Evolutionary conservation across 2,329 filamentous ascomycete species (phyloP).

Genomic region (Emmonsia crescens): DNA sequence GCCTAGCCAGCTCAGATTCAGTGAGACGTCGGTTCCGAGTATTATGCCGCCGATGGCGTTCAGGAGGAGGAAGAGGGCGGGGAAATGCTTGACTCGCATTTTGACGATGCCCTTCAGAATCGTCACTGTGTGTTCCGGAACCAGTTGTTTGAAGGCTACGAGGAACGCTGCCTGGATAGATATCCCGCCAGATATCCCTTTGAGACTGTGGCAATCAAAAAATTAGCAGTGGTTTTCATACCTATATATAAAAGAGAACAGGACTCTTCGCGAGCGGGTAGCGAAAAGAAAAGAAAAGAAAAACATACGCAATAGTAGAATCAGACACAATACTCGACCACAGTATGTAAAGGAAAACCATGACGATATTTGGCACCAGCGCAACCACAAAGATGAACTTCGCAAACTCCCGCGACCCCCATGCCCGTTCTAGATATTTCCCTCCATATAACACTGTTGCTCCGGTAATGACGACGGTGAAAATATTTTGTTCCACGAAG

Average conservation of each 20-base stretch:
- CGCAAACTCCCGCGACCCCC: conserved; percentile 82
- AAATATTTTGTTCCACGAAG: conserved; percentile 85
- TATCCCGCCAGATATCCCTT: conserved; percentile 77
- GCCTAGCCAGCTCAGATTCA: conserved; percentile 69
- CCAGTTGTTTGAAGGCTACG: conserved; percentile 92
- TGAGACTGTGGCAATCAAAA: conserved; percentile 52
- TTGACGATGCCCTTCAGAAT: conserved; percentile 82
- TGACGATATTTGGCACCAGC: conserved; percentile 68
- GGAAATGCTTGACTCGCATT: conserved; percentile 75
- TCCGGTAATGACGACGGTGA: conserved; percentile 67
- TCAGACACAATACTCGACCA: conserved; percentile 54
- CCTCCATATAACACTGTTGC: conserved; percentile 83
- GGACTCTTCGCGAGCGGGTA: too few species aligned
- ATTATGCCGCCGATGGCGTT: conserved; percentile 55
- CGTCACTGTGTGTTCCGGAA: conserved; percentile 92
- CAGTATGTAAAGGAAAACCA: conserved; percentile 62
- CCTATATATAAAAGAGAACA: background rate
- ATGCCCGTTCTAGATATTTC: conserved; percentile 88
- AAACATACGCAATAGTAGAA: conserved; percentile 27
- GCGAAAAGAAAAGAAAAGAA: too few species aligned
- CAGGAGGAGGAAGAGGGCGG: conserved; percentile 61
- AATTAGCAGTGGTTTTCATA: background rate
- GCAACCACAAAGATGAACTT: conserved; percentile 75
- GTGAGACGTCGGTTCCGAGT: conserved; percentile 61
- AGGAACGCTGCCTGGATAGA: conserved; percentile 88